Evolutionary conservation across 352 stramenopile genomes (phyloP), one percentile per base, ranked within the genome.

Genomic region (Globisporangium ultimum): DNA sequence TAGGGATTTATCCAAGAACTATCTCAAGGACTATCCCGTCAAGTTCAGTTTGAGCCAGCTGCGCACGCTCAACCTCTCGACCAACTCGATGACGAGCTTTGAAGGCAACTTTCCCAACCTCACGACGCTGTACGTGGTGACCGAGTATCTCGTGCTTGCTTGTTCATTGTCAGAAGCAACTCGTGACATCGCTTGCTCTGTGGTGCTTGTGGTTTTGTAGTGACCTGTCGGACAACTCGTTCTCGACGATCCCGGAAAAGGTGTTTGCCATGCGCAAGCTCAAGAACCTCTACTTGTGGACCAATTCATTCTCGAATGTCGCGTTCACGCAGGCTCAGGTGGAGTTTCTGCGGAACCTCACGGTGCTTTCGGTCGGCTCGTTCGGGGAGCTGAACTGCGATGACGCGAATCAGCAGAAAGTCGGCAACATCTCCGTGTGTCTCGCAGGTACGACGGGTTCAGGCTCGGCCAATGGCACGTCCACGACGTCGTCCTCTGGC

Each of bases 1-100:
- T 51, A 85, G 71, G 21, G 71, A 89, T 52, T 68, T 89, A 28
- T 76, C 67, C 11, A 61, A 78, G 46, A 91, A 91, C 61, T 69
- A 75, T 18, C 69, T 88, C 48, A 67, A 55, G 34, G 55, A 55
- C 11, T 91, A 77, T 60, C 75, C 70, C 6, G 66, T 69, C 53
- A 83, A 88, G 15, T 89, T 81, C 63, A 69, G 66, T 14, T 48
- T 80, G 22, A n/a, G 55, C 4, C 66, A 62, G 34, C 68, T 87
- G 56, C 40, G 67, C 34, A 64, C 60, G 24, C 68, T 88, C 24
- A 88, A 88, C 55, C 55, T 87, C 52, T 87, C 76, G 28, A 77
- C 48, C 15, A 88, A 88, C 55, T 72, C 66, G 18, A 67, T 88
- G 18, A 72, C 61, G 6, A 67, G 55, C 6, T 88, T 82, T 41